Evolutionary conservation across 2,329 filamentous ascomycete genomes (phyloP).

Genomic region (Metarhizium robertsii): DNA sequence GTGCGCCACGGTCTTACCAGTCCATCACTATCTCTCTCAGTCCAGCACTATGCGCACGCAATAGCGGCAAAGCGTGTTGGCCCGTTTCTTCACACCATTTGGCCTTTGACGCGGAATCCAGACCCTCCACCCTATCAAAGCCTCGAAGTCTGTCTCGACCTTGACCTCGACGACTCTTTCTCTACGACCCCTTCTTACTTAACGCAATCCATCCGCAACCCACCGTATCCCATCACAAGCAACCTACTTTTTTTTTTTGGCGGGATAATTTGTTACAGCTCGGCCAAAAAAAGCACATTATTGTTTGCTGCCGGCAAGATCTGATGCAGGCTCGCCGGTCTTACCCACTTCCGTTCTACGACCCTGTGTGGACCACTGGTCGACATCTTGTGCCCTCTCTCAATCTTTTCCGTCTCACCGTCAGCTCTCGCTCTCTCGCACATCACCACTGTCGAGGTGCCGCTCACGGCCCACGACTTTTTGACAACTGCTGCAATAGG

Average conservation of each 20-base stretch:
- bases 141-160: neutral
- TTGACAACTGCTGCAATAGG: neutral
- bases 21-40: neutral
- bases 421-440: neutral
- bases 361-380: constrained; percentile 3
- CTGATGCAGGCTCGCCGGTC: constrained; percentile 4
- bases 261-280: neutral
- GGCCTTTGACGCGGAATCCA: neutral
- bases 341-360: constrained; percentile 3
- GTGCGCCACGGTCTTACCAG: neutral
- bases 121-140: neutral
- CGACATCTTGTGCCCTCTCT: neutral
- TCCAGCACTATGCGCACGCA: neutral
- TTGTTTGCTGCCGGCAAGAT: neutral
- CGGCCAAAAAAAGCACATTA: neutral
- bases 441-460: neutral
- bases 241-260: neutral
- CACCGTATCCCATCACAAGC: neutral
- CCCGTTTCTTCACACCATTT: neutral
- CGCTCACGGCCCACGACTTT: neutral
- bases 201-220: neutral
- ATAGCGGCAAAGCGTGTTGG: neutral
- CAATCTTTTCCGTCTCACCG: neutral
- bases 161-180: neutral
- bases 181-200: neutral